Evolutionary conservation across 179 eudicot genomes (phyloP).

Genomic region (Camellia oleifera): DNA sequence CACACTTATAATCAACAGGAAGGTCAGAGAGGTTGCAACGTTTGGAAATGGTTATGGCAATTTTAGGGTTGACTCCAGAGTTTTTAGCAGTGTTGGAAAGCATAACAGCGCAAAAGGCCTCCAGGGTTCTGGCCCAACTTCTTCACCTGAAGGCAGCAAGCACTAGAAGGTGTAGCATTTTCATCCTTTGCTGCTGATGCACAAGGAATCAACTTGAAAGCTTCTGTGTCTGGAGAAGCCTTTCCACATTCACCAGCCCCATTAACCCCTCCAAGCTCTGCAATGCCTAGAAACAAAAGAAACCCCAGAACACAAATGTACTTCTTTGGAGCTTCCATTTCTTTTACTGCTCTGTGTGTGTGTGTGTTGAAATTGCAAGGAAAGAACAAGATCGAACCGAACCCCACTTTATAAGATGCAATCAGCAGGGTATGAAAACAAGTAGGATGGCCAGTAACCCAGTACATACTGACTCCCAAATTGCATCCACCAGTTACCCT

Average conservation of each 20-base stretch:
- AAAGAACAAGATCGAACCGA: too few species aligned
- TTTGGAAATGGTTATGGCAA: slow-evolving; percentile 60
- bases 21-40: slow-evolving; percentile 59
- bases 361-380: too few species aligned
- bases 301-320: slow-evolving; percentile 21
- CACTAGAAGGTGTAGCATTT: slow-evolving; percentile 32
- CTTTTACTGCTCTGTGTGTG: not conserved
- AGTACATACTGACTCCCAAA: too few species aligned
- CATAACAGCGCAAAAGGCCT: slow-evolving; percentile 70
- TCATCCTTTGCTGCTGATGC: slow-evolving; percentile 42
- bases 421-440: too few species aligned
- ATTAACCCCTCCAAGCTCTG: slow-evolving; percentile 25
- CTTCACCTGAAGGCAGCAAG: slow-evolving; percentile 49
- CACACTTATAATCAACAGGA: slow-evolving; percentile 66
- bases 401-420: too few species aligned
- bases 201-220: slow-evolving; percentile 51
- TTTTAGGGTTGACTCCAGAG: slow-evolving; percentile 51
- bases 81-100: slow-evolving; percentile 54
- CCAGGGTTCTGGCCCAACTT: slow-evolving; percentile 50
- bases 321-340: slow-evolving; percentile 28
- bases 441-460: too few species aligned
- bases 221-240: slow-evolving; percentile 47
- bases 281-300: slow-evolving; percentile 1
- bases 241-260: slow-evolving; percentile 50
- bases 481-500: too few species aligned